A percentile compares a stretch with the other conserved stretches of the same genome.
Evolutionary conservation across 2,329 filamentous ascomycete genomes (phyloP).

Genomic region (Whalleya microplaca): DNA sequence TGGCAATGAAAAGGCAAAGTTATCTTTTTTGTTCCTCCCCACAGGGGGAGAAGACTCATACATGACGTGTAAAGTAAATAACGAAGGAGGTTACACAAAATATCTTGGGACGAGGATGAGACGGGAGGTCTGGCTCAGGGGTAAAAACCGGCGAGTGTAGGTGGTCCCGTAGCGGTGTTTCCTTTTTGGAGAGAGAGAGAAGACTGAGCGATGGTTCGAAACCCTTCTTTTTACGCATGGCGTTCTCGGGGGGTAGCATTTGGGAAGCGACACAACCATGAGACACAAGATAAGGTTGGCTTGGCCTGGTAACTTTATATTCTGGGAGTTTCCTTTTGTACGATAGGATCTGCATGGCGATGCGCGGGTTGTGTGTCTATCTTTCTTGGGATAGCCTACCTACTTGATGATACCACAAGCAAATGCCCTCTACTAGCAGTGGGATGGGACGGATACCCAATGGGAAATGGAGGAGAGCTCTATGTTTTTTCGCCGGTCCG

Average conservation of each 20-base stretch:
- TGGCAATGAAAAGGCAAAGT: background rate
- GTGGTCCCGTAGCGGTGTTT: slow-evolving; percentile 6
- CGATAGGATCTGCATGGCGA: slow-evolving; percentile 28
- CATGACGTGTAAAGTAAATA: slow-evolving; percentile 9
- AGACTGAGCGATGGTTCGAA: slow-evolving; percentile 15
- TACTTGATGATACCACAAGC: slow-evolving; percentile 23
- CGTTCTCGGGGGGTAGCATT: slow-evolving; percentile 25
- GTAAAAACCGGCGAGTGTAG: slow-evolving; percentile 5
- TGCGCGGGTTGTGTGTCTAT: slow-evolving; percentile 15
- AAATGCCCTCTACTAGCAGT: background rate
- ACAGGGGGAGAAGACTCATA: slow-evolving; percentile 1
- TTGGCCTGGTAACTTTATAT: background rate
- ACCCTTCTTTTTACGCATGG: slow-evolving; percentile 18
- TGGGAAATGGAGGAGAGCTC: slow-evolving; percentile 1
- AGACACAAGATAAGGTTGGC: slow-evolving; percentile 24
- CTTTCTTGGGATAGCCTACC: slow-evolving; percentile 12
- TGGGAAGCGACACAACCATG: slow-evolving; percentile 17
- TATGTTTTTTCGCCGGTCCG: background rate
- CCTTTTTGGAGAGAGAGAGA: slow-evolving; percentile 4
- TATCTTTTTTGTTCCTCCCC: slow-evolving; percentile 1
- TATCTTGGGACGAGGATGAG: slow-evolving; percentile 9
- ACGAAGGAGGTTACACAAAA: slow-evolving; percentile 18
- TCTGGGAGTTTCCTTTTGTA: slow-evolving; percentile 23
- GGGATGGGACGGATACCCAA: slow-evolving; percentile 4
- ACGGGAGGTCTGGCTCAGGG: slow-evolving; percentile 16